Base-by-base conservation (phyloP, 257 asterid genomes). In the Fraxinus pennsylvanica region DNA sequence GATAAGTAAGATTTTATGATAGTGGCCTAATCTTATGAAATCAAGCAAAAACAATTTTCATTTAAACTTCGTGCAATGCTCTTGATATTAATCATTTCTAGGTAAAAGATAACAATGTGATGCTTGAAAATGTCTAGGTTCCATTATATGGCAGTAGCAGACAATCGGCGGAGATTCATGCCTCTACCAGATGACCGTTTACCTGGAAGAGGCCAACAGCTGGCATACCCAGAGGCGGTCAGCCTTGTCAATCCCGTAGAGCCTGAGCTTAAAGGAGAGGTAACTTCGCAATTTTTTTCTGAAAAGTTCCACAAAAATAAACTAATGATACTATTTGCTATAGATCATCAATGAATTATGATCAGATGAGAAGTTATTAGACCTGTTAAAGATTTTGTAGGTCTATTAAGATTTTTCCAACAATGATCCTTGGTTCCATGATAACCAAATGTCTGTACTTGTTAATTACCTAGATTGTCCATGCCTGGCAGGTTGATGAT, bases 121-220 rank as follows among this genome's bases (percentile, higher is more conserved):
- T 32, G 30, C 36, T 76, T 73, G 65, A 25, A 73, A 45, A 22
- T 78, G 69, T 22, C 66, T 76, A 93, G 98, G 89, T 93, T 93
- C 87, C 88, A 72, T 14, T 93, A 90, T 79, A 91, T 93, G 98
- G 96, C 96, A 12, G 81, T 88, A 75, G 90, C 91, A 74, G 97
- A 90, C 73, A 83, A 90, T 79, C 85, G 92, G 61, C 90, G 74
- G 76, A 83, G 97, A 72, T 77, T 84, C 63, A 91, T 91, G 97
- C 97, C 97, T 30, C 85, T 87, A 66, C 97, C 97, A 59, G 97
- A 92, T 43, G 97, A 92, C 67, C 82, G 97, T 71, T 82, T 86
- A 79, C 81, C 88, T 27, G 90, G 85, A 66, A 84, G 97, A 82
- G 86, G 92, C 59, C 90, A 88, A 5, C 83, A 87, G 38, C 89